Evolutionary conservation across 202 grass and related monocot genomes (phyloP), one percentile per base, ranked within the genome.

Genomic region (Saccharum hybrid): DNA sequence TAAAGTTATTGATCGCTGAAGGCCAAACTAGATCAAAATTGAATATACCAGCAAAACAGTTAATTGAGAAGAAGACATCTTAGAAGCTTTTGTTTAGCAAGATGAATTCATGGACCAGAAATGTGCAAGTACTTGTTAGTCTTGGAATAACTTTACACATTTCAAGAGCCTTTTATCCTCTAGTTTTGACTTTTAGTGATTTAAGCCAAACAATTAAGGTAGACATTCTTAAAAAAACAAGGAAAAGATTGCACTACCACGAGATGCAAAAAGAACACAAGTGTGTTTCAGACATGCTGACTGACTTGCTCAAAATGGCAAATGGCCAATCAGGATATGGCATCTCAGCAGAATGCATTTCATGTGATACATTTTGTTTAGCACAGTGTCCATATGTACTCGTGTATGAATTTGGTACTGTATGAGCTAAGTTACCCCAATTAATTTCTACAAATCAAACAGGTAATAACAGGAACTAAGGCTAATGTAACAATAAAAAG

Each of bases 101-200:
- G 43, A 74, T 28, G 33, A 80, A 67, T 75, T 75, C 12, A 83
- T 74, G 31, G 14, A 45, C 72, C 40, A 30, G 63, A 14, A 61
- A 76, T 66, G 51, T 45, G 7, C 19, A 77, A 51, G 5, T 60
- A 33, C 43, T 48, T 61, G 66, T 74, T 66, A 66, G 45, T 74
- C 43, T 18, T 30, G 41, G 12, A 40, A 42, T 45, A 46, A 43
- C 38, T 71, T 26, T 11, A 66, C 12, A 75, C 14, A 54, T 72
- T 34, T 42, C 21, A 85, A 54, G 71, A 51, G 74, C 4, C 14
- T 10, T 22, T 8, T 33, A 57, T 80, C 33, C 64, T 31, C 6
- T 54, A 64, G 65, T 64, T 82, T 82, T 48, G 66, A 63, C 40
- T 77, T 52, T n/a, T 79, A 82, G 19, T 83, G n/a, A 79, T 60